Conservation (phyloP, 2,329 filamentous ascomycete species). For the Aschersonia sp. region DNA sequence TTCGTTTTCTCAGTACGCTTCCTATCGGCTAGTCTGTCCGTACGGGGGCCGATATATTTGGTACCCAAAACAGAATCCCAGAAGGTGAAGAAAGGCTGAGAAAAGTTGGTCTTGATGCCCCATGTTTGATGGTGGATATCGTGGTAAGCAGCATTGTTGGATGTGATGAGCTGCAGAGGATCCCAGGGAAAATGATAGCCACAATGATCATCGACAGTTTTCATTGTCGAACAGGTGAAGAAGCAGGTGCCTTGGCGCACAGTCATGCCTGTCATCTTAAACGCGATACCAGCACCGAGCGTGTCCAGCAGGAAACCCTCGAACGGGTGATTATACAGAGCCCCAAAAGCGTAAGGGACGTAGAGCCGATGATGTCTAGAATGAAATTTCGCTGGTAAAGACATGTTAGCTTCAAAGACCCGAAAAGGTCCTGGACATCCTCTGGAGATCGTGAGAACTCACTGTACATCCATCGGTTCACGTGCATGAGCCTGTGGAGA, state of each 20-base stretch:
- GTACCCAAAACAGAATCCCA: conserved; percentile 80
- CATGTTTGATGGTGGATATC: conserved; percentile 98
- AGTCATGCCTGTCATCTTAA: conserved; percentile 71
- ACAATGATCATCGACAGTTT: conserved; percentile 96
- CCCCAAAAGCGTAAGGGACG: conserved; percentile 93
- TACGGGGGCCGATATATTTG: conserved; percentile 57
- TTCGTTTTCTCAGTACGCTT: conserved; percentile 13
- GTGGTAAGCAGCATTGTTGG: conserved; percentile 93
- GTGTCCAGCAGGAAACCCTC: conserved; percentile 93
- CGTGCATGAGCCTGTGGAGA: conserved; percentile 88
- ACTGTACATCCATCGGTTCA: conserved; percentile 97
- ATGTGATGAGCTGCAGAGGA: conserved; percentile 77
- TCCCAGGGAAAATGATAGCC: conserved; percentile 95
- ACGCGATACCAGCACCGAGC: conserved; percentile 69
- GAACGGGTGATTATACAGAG: conserved; percentile 89
- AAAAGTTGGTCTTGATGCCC: conserved; percentile 95
- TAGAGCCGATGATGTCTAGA: conserved; percentile 93
- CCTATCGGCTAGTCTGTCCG: conserved; percentile 23
- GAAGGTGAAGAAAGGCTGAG: conserved; percentile 86
- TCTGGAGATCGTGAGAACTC: conserved; percentile 22
- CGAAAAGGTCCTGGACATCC: not conserved
- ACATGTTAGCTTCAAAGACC: conserved; percentile 22
- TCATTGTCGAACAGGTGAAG: conserved; percentile 79
- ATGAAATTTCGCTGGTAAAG: conserved; percentile 61
- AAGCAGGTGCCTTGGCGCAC: conserved; percentile 77